phyloP scores from a whole-genome alignment of 768 basidiomycete species.

The Solioccasus polychromus region DNA sequence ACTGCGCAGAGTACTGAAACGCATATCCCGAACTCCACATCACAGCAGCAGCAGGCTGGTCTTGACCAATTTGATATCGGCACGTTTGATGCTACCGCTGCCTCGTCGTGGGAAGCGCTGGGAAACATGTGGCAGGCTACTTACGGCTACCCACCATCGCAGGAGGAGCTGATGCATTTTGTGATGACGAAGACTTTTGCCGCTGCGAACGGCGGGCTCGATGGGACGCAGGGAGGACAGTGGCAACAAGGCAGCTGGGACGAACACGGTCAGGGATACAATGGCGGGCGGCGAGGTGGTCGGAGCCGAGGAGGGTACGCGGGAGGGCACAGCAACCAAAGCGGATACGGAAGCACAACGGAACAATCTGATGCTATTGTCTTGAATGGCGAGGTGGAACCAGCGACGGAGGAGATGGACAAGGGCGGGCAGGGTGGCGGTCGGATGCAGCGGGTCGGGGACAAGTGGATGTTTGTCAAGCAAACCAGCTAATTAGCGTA shows the following conservation, averaged over 20 bases:
- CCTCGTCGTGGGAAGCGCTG: slow-evolving; percentile 77
- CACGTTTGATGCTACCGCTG: slow-evolving; percentile 70
- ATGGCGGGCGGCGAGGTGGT: slow-evolving; percentile 38
- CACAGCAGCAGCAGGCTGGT: slow-evolving; percentile 42
- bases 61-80: slow-evolving; percentile 68
- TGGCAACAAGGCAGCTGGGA: slow-evolving; percentile 21
- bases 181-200: slow-evolving; percentile 44
- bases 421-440: slow-evolving; percentile 37
- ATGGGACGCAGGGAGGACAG: slow-evolving; percentile 21
- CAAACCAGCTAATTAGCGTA: slow-evolving; percentile 26
- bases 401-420: not conserved
- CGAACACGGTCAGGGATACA: slow-evolving; percentile 38
- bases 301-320: slow-evolving; percentile 37
- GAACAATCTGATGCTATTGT: slow-evolving; percentile 45
- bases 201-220: slow-evolving; percentile 13
- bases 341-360: slow-evolving; percentile 30
- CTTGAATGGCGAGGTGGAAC: slow-evolving; percentile 43
- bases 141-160: slow-evolving; percentile 64
- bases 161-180: slow-evolving; percentile 76
- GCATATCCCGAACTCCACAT: slow-evolving; percentile 35
- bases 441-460: slow-evolving; percentile 68
- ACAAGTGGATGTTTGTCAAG: slow-evolving; percentile 70
- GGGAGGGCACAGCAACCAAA: slow-evolving; percentile 44
- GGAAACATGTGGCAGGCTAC: slow-evolving; percentile 75
- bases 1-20: slow-evolving; percentile 43